These are phyloP conservation scores for Coniophora puteana DNA, from an alignment of 1,284 basidiomycete genomes.

Conservation along the genomic window DNA sequence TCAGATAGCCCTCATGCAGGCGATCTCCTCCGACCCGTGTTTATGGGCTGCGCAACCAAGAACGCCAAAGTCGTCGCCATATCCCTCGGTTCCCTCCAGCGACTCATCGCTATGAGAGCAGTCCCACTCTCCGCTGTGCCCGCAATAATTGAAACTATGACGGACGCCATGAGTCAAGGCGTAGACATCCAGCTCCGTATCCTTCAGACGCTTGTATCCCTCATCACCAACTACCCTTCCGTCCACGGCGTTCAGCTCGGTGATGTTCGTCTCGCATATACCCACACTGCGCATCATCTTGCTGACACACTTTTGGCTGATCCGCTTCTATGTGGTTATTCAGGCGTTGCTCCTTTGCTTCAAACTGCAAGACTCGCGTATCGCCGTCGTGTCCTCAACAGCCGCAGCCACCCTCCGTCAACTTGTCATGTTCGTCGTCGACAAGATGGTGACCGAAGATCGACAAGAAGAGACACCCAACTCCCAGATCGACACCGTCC, in stretches of 20 bases:
- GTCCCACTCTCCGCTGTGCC: constrained; percentile 80
- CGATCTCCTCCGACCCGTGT: constrained; percentile 83
- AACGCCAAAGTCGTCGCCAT: constrained; percentile 94
- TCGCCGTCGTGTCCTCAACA: constrained; percentile 94
- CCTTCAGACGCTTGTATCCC: constrained; percentile 84
- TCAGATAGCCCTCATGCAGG: constrained; percentile 77
- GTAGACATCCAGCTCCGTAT: constrained; percentile 94
- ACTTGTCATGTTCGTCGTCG: constrained; percentile 96
- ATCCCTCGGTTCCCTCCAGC: constrained; percentile 87
- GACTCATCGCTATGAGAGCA: constrained; percentile 84
- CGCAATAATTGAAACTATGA: constrained; percentile 77
- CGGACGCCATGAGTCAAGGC: constrained; percentile 84
- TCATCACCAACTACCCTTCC: constrained; percentile 82
- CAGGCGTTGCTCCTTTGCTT: constrained; percentile 91
- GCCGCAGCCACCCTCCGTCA: constrained; percentile 96
- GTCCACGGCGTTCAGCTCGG: constrained; percentile 80
- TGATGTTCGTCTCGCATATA: constrained; percentile 51
- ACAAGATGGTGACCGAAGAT: constrained; percentile 88
- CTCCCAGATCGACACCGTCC: constrained; percentile 39
- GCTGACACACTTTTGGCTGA: not conserved
- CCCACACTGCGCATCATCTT: not conserved
- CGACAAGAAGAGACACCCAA: constrained; percentile 36
- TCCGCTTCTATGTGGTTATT: constrained; percentile 3
- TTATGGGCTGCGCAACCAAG: constrained; percentile 92
- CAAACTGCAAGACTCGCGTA: constrained; percentile 91